Conservation (phyloP, 2,329 filamentous ascomycete species). For the Tolypocladium ophioglossoides region DNA sequence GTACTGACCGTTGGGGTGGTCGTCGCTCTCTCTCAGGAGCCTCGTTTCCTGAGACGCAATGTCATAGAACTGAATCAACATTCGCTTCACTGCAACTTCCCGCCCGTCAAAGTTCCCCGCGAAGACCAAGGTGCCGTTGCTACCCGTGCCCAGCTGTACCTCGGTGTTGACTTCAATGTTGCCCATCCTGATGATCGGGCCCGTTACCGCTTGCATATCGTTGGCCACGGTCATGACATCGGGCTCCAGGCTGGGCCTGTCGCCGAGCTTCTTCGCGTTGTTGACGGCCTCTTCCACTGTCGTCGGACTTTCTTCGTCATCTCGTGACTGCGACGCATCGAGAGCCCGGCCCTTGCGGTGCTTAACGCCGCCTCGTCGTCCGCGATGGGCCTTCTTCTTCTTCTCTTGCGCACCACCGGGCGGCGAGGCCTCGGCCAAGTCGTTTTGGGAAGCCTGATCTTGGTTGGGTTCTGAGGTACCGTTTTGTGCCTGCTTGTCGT, state of each 20-base stretch:
- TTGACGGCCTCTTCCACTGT: slow-evolving; percentile 53
- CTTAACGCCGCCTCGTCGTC: slow-evolving; percentile 60
- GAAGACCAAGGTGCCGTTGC: slow-evolving; percentile 94
- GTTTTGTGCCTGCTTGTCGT: background rate
- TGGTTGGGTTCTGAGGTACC: background rate
- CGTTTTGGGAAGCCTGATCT: background rate
- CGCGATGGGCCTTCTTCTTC: slow-evolving; percentile 60
- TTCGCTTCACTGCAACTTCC: slow-evolving; percentile 89
- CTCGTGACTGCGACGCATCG: slow-evolving; percentile 38
- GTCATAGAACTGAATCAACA: slow-evolving; percentile 93
- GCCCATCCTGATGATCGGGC: slow-evolving; percentile 49
- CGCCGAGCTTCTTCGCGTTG: slow-evolving; percentile 47
- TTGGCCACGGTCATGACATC: slow-evolving; percentile 48
- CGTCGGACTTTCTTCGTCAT: slow-evolving; percentile 30
- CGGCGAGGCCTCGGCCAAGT: background rate
- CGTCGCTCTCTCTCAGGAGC: slow-evolving; percentile 82
- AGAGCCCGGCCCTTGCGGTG: slow-evolving; percentile 49
- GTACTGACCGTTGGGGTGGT: slow-evolving; percentile 68
- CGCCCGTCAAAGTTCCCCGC: slow-evolving; percentile 89
- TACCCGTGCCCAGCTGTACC: slow-evolving; percentile 63
- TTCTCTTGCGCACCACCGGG: slow-evolving; percentile 28
- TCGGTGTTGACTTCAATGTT: slow-evolving; percentile 55
- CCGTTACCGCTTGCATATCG: slow-evolving; percentile 49
- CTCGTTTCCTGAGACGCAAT: slow-evolving; percentile 91
- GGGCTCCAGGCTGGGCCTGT: slow-evolving; percentile 44